Evolutionary conservation across 2,329 filamentous ascomycete genomes (phyloP), one percentile per base, ranked within the genome.

Genomic region (Fusarium clavum): DNA sequence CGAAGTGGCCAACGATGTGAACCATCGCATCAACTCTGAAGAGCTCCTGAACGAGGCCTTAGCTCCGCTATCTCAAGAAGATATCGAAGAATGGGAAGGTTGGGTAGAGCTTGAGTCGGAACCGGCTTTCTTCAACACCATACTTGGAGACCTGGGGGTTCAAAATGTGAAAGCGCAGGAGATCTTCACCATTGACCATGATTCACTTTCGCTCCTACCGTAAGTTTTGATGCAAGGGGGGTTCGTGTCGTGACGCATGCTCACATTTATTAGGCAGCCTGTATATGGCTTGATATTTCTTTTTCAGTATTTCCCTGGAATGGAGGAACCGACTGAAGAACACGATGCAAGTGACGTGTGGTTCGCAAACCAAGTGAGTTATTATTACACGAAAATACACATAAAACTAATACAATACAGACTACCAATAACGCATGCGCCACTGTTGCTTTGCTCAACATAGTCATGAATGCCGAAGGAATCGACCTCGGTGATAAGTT

Each of bases 81-180:
- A 92, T 72, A 84, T 86, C 25, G 79, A 85, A 27, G 83, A 85
- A 30, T 94, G 91, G 89, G 84, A 88, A 52, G 91, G 91, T 25
- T 95, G 92, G 89, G 87, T 91, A 61, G 94, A 98, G 76, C 86
- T 98, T 52, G 94, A 97, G 80, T 97, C 94, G 9, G 94, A 98
- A 67, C 94, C 94, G 10, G 93, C 88, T 29, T 90, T 94, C 73
- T 98, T 98, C 83, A 96, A 94, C 74, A 88, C 90, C 41, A 95
- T 98, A 78, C 84, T 98, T 6, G 86, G 87, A 34, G 90, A 94
- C 51, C 89, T 96, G 64, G 94, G 94, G 24, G 91, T 96, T 7
- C 83, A 86, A 59, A 88, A 90, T 54, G 86, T 94, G 63, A 91
- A 90, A 70, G 87, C 95, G 1, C 88, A 92, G 64, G 94, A 98